These are phyloP conservation scores for Cylindrodendrum hubeiense DNA, from an alignment of 2,329 filamentous ascomycete genomes.

Conservation along the genomic window DNA sequence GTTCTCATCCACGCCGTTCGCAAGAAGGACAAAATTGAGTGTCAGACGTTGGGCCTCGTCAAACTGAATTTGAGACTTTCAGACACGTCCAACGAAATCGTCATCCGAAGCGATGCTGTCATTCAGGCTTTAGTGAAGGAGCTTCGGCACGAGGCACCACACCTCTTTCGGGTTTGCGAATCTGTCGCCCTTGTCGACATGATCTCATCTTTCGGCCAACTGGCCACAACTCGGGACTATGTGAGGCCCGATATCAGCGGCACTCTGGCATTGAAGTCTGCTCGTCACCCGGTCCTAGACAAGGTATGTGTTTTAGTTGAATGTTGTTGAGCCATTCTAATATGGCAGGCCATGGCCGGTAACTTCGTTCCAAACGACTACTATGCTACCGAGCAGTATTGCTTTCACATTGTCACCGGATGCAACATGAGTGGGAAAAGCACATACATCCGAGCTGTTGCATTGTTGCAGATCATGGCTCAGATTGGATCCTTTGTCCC, in stretches of 20 bases:
- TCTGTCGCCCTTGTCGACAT: constrained; percentile 90
- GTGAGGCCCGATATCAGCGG: constrained; percentile 76
- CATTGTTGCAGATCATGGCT: constrained; percentile 90
- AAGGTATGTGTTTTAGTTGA: constrained; percentile 57
- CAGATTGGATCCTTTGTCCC: constrained; percentile 94
- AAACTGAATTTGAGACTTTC: constrained; percentile 84
- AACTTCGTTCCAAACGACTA: constrained; percentile 91
- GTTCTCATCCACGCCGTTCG: constrained; percentile 82
- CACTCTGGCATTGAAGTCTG: constrained; percentile 78
- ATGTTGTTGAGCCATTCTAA: constrained; percentile 26
- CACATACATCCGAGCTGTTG: constrained; percentile 90
- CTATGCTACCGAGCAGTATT: constrained; percentile 82
- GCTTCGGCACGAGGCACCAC: constrained; percentile 78
- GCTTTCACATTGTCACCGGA: constrained; percentile 94
- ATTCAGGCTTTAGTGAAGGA: constrained; percentile 78
- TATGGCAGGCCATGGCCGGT: constrained; percentile 66
- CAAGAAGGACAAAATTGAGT: constrained; percentile 84
- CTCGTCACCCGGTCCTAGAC: constrained; percentile 84
- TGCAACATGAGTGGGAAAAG: constrained; percentile 99
- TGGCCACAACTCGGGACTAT: constrained; percentile 72
- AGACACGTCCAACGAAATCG: constrained; percentile 85
- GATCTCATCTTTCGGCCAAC: constrained; percentile 80
- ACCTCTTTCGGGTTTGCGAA: constrained; percentile 87
- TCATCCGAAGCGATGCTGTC: constrained; percentile 83
- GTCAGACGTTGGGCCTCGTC: constrained; percentile 85